Evolutionary conservation across 768 basidiomycete species (phyloP), one percentile per base, ranked within the genome.

Genomic region (Royoungia palumana): DNA sequence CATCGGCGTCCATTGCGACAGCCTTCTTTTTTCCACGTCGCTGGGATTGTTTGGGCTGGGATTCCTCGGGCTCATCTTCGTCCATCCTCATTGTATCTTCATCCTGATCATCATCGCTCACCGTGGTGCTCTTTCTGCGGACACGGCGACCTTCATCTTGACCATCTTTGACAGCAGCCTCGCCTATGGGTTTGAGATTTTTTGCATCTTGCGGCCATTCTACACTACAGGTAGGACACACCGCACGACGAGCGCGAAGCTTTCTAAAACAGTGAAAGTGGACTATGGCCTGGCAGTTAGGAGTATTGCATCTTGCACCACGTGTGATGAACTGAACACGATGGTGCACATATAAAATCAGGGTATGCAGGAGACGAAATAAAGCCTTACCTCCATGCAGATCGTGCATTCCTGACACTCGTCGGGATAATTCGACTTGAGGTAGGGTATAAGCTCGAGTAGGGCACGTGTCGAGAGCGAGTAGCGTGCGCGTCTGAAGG

Each of bases 391-490:
- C 70, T 87, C 85, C 51, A 75, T 62, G 69, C 91, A 94, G 41
- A 85, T 77, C 2, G 78, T 79, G 59, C 91, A 94, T 54, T 89
- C 85, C 4, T 82, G 58, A 14, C 80, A 67, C 41, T 89, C 85
- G 2, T 89, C 82, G 0, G 81, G 73, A 63, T 84, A 94, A 4
- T 80, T 83, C 14, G 78, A 74, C 57, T 82, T 84, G 51, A 94
- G 76, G 60, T 93, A 94, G 1, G 78, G 75, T 2, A 70, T 67
- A 6, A 94, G 80, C 61, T 94, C 92, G 17, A 89, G 68, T 16
- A 89, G 64, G 0, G 89, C 76, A 10, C 92, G 87, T 1, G 81
- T 75, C 3, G 88, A 85, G 3, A 94, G 77, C 8, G 87, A 82
- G 58, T 89, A 91, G 9, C 88, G 80, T 21, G 86, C 82, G 13